Evolutionary conservation across 768 basidiomycete species (phyloP).

Genomic region (Hemileccinum impolitum): DNA sequence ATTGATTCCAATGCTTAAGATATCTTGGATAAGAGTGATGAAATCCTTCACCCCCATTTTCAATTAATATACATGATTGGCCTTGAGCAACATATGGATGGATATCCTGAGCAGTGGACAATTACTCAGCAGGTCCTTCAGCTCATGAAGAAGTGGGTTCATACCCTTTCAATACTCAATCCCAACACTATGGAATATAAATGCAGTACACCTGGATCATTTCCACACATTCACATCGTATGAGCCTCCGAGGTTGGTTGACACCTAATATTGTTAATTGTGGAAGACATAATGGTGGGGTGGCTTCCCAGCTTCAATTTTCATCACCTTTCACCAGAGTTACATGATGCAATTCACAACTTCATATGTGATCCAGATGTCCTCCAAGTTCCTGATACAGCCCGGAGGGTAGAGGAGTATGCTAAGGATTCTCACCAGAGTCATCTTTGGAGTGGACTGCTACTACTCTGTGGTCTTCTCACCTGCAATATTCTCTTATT

Average conservation of each 20-base stretch:
- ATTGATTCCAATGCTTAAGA: constrained; percentile 12
- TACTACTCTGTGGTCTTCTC: constrained; percentile 32
- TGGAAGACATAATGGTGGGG: constrained; percentile 9
- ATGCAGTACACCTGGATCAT: neutral
- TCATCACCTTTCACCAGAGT: neutral
- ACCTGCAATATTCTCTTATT: constrained; percentile 23
- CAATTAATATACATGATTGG: neutral
- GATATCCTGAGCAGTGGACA: neutral
- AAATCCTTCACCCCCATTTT: constrained; percentile 8
- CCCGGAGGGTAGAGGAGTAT: constrained; percentile 2
- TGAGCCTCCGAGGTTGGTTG: neutral
- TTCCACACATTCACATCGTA: constrained; percentile 11
- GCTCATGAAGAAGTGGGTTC: neutral
- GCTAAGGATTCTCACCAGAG: neutral
- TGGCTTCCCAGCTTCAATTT: constrained; percentile 11
- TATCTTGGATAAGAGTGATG: constrained; percentile 24
- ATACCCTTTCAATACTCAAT: neutral
- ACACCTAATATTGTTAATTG: constrained; percentile 2
- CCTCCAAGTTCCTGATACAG: neutral
- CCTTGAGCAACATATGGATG: neutral
- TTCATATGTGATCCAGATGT: constrained; percentile 15
- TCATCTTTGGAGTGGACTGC: constrained; percentile 4
- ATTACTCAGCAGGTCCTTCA: neutral
- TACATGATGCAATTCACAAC: neutral
- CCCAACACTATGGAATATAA: constrained; percentile 1